These are phyloP conservation scores for Alternaria metachromatica DNA, from an alignment of 2,329 filamentous ascomycete genomes.

Conservation along the genomic window DNA sequence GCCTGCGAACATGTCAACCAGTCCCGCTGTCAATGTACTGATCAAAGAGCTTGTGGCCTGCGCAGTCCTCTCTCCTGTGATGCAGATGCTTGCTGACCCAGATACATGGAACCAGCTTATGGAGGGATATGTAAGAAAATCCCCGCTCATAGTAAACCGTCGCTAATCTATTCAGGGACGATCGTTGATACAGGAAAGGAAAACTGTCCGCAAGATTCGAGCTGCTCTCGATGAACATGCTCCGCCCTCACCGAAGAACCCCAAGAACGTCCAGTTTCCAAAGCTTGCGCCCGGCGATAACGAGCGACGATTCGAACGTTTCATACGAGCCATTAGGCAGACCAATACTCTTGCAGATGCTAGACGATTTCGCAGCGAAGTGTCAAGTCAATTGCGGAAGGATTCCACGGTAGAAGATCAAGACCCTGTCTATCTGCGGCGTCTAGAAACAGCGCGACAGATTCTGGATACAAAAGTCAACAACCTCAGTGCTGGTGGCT, in stretches of 20 bases:
- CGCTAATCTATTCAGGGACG: slow-evolving; percentile 62
- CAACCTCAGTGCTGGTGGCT: slow-evolving; percentile 74
- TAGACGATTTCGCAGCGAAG: slow-evolving; percentile 86
- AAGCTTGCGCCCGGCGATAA: slow-evolving; percentile 81
- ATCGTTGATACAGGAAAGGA: slow-evolving; percentile 89
- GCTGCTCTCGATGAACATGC: slow-evolving; percentile 94
- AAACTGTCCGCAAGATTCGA: slow-evolving; percentile 88
- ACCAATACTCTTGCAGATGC: slow-evolving; percentile 93
- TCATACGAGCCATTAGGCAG: slow-evolving; percentile 86
- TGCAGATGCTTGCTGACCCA: slow-evolving; percentile 83
- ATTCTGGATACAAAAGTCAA: slow-evolving; percentile 89
- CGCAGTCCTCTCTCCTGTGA: slow-evolving; percentile 82
- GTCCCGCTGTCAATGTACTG: slow-evolving; percentile 79
- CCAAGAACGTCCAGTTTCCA: slow-evolving; percentile 74
- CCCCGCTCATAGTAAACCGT: slow-evolving; percentile 12
- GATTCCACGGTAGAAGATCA: slow-evolving; percentile 79
- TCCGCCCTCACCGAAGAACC: slow-evolving; percentile 73
- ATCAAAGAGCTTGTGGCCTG: slow-evolving; percentile 92
- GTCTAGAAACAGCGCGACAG: slow-evolving; percentile 89
- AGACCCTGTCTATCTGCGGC: slow-evolving; percentile 84
- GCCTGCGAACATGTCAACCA: slow-evolving; percentile 75
- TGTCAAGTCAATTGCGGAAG: slow-evolving; percentile 88
- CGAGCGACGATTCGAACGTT: slow-evolving; percentile 92
- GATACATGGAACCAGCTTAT: slow-evolving; percentile 98
- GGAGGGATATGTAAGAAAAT: slow-evolving; percentile 71